Conservation (phyloP, 805 yeast genomes). For the Metschnikowia colocasiae region DNA sequence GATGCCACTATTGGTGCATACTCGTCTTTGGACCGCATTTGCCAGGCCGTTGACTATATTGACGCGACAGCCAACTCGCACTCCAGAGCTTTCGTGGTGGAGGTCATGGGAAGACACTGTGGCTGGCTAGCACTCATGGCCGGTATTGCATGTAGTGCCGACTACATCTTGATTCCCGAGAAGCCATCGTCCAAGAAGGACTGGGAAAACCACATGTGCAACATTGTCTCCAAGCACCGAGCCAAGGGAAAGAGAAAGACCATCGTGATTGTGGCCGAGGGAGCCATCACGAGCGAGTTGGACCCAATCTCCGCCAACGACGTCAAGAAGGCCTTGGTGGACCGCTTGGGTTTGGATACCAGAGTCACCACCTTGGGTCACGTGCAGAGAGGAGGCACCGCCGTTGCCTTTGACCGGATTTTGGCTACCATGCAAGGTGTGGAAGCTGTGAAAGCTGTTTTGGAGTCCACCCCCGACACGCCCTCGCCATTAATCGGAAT, state of each 20-base stretch:
- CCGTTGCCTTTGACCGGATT: conserved; percentile 69
- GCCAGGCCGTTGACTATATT: conserved; percentile 72
- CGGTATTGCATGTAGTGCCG: conserved; percentile 78
- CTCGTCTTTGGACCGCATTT: conserved; percentile 72
- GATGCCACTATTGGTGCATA: conserved; percentile 81
- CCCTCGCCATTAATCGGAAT: conserved; percentile 79
- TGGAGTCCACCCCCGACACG: conserved; percentile 63
- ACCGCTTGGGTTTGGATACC: conserved; percentile 64
- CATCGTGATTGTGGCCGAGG: conserved; percentile 79
- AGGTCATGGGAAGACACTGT: conserved; percentile 88
- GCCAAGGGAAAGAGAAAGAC: conserved; percentile 72
- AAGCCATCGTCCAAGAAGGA: conserved; percentile 59
- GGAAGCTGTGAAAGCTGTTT: conserved; percentile 72
- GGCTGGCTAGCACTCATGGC: conserved; percentile 86
- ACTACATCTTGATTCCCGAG: conserved; percentile 77
- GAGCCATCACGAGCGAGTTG: conserved; percentile 69
- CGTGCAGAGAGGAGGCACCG: conserved; percentile 81
- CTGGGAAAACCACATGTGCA: conserved; percentile 68
- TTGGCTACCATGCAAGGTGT: conserved; percentile 79
- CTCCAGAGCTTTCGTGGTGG: conserved; percentile 78
- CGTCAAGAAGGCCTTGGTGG: conserved; percentile 63
- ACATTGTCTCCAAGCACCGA: conserved; percentile 62
- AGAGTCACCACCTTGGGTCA: conserved; percentile 76
- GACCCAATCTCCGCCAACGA: conserved; percentile 63
- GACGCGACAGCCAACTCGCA: conserved; percentile 84